Evolutionary conservation across 2,329 filamentous ascomycete species (phyloP).

Genomic region (Fusarium fracticaudum): DNA sequence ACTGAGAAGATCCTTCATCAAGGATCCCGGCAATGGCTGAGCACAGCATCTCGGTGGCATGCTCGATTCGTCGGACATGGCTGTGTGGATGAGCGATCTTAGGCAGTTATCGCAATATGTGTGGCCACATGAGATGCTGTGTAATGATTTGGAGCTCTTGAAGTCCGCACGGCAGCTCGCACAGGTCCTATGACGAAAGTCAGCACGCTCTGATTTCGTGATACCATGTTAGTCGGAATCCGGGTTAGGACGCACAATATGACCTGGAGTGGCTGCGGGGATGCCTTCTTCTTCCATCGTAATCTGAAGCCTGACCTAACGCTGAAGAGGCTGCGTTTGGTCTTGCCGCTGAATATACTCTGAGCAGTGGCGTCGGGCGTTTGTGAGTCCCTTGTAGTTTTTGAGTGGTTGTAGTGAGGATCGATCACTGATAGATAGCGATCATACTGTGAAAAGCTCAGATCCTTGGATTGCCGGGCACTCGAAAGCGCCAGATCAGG

Average conservation of each 20-base stretch:
- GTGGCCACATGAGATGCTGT: conserved; percentile 66
- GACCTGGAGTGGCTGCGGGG: conserved; percentile 43
- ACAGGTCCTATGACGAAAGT: conserved; percentile 58
- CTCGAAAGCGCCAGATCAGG: conserved; percentile 39
- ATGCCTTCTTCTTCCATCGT: conserved; percentile 51
- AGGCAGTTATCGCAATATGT: conserved; percentile 67
- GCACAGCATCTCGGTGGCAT: conserved; percentile 72
- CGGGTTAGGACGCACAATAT: conserved; percentile 43
- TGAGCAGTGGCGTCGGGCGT: conserved; percentile 46
- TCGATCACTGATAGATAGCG: conserved; percentile 59
- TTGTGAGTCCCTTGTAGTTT: conserved; percentile 49
- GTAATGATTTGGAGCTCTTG: conserved; percentile 53
- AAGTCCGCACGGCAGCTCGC: conserved; percentile 66
- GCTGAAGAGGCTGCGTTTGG: conserved; percentile 56
- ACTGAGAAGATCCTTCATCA: conserved; percentile 60
- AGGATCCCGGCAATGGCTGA: conserved; percentile 60
- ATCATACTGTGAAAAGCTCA: conserved; percentile 63
- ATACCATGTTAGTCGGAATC: conserved; percentile 11
- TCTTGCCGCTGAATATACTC: conserved; percentile 57
- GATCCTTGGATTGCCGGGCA: conserved; percentile 47
- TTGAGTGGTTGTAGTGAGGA: conserved; percentile 55
- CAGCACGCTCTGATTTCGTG: conserved; percentile 20
- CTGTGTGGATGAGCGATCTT: conserved; percentile 62
- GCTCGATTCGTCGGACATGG: conserved; percentile 64
- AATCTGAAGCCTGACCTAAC: conserved; percentile 58